Evolutionary conservation across 2,329 filamentous ascomycete genomes (phyloP), one percentile per base, ranked within the genome.

Genomic region (Parastagonospora nodorum): DNA sequence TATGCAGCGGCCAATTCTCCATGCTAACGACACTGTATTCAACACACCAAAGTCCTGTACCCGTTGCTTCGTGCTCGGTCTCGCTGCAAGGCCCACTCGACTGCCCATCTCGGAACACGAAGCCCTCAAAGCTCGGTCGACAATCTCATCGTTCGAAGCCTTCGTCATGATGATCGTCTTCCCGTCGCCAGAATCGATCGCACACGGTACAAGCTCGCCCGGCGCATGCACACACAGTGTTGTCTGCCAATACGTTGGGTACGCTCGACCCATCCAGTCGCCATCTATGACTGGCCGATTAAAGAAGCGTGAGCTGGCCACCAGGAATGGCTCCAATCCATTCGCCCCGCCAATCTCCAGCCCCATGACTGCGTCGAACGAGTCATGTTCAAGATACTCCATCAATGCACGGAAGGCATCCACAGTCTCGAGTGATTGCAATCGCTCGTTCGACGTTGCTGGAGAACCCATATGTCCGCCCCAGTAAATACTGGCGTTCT

Each of bases 221-320:
- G 19, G 19, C 19, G 19, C 11, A 11, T 28, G 31, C 16, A 42
- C 37, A 15, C 15, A 16, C 30, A 31, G 39, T n/a, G 15, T 47
- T 16, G 27, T 38, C 24, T 38, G 50, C 51, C 48, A 38, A 36
- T 40, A 38, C 39, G 48, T 29, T 2, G 51, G 51, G 39, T 46
- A 51, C 8, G 37, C 48, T 15, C 48, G 37, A 19, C 52, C 48
- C 45, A 55, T 55, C 32, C 44, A 45, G 15, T 49, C 52, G 5
- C 44, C 52, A 27, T 43, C 45, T 3, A 51, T 33, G 15, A 48
- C 43, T 7, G 48, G 38, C 2, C 45, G 24, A 87, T 84, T 3
- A 8, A 45, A 30, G 10, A 31, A 32, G 16, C 28, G 31, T 14
- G 39, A 42, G 11, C 30, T 35, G 12, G 35, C 48, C n/a, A 39